These are phyloP conservation scores for Phytophthora nicotianae DNA, from an alignment of 352 stramenopile genomes.

Conservation along the genomic window DNA sequence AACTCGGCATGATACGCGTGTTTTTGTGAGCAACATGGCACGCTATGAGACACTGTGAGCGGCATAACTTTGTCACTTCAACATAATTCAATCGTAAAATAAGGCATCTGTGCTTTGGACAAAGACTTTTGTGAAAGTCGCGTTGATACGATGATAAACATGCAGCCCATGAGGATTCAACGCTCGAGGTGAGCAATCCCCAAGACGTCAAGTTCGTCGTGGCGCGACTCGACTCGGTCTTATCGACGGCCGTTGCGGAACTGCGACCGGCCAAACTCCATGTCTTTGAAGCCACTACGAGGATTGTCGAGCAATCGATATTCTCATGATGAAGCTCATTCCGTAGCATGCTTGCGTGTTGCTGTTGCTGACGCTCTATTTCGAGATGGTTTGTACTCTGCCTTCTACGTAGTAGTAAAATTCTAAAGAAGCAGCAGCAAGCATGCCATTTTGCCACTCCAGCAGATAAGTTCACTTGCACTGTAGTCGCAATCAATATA, in stretches of 20 bases:
- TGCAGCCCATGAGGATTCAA: conserved; percentile 19
- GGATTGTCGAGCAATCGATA: too few species aligned
- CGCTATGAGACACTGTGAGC: background rate
- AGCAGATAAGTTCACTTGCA: too few species aligned
- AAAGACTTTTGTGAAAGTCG: conserved; percentile 15
- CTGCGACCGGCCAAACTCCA: background rate
- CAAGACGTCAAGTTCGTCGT: background rate
- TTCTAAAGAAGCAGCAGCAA: too few species aligned
- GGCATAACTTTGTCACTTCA: conserved; percentile 17
- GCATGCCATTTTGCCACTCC: too few species aligned
- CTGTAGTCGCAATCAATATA: too few species aligned
- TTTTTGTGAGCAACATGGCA: conserved; percentile 17
- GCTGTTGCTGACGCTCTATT: too few species aligned
- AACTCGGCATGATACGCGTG: conserved; percentile 3
- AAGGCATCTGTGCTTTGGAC: background rate
- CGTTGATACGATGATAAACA: conserved; percentile 7
- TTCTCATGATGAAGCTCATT: too few species aligned
- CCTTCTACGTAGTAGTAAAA: too few species aligned
- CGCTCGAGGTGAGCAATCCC: background rate
- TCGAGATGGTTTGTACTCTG: too few species aligned
- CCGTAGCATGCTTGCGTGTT: too few species aligned
- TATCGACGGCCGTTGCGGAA: conserved; percentile 1
- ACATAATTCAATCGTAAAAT: background rate
- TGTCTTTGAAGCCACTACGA: too few species aligned
- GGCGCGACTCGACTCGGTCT: conserved; percentile 2